Evolutionary conservation across 805 yeast genomes (phyloP).

Genomic region (Candida pseudoglaebosa): DNA sequence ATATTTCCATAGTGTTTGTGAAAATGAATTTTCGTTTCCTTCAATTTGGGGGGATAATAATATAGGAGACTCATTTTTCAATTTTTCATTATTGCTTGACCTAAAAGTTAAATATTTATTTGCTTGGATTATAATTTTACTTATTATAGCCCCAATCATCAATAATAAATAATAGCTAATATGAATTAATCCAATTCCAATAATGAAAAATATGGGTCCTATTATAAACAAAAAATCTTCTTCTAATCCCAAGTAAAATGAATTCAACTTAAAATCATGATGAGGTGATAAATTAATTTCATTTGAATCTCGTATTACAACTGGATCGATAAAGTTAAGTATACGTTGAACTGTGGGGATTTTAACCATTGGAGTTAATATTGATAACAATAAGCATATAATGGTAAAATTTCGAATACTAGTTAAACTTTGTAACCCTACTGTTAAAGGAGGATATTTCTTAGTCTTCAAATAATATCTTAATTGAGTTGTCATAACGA

Average conservation of each 20-base stretch:
- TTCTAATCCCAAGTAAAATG: conserved; percentile 66
- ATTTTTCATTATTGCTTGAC: too few relatives aligned
- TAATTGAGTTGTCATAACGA: conserved; percentile 56
- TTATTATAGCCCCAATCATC: not conserved
- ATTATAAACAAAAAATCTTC: conserved; percentile 52
- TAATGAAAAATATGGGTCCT: conserved; percentile 52
- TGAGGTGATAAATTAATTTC: conserved; percentile 38
- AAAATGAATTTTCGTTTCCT: not conserved
- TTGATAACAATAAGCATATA: conserved; percentile 21
- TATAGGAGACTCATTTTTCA: conserved; percentile 4
- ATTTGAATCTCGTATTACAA: conserved; percentile 43
- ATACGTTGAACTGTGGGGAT: conserved; percentile 33
- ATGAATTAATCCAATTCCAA: conserved; percentile 43
- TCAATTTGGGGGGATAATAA: not conserved
- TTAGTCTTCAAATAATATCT: conserved; percentile 30
- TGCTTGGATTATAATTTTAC: not conserved
- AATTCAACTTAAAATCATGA: conserved; percentile 40
- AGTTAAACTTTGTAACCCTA: conserved; percentile 33
- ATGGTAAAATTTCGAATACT: conserved; percentile 17
- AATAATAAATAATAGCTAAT: conserved; percentile 23
- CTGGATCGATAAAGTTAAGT: conserved; percentile 49
- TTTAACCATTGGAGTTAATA: conserved; percentile 37
- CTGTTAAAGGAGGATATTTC: conserved; percentile 26
- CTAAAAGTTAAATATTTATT: too few relatives aligned
- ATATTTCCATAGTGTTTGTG: conserved; percentile 7